Evolutionary conservation across 495 filamentous ascomycete genomes (phyloP), one percentile per base, ranked within the genome.

Genomic region (Talaromyces proteolyticus): DNA sequence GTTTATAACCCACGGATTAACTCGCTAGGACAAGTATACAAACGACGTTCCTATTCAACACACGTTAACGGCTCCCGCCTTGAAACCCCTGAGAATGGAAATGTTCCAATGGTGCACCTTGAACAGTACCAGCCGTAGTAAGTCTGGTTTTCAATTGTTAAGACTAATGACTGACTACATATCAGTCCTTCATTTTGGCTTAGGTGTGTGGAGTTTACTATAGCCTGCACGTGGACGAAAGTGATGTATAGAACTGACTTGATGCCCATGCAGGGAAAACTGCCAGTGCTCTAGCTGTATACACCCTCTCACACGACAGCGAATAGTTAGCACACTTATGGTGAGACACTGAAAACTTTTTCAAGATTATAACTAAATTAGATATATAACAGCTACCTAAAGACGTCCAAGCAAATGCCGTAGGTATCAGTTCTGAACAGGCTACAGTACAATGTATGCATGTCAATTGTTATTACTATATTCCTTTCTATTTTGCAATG

Each of bases 281-380:
- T 95, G 90, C 59, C 87, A 82, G 44, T 95, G 90, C 58, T 50
- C 61, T 0, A 61, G 70, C 43, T 96, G 91, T 62, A 73, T 89
- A 8, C 83, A 95, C 60, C 81, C 79, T 51, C 80, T 86, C 46
- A 96, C 91, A 12, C 80, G 66, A 61, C 91, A 96, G 64, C 75
- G 88, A 25, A 76, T 76, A 22, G 72, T 86, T 34, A 76, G 92
- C 57, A 90, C 84, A 0, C 91, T 91, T 56, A 65, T 64, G 50
- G 84, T 87, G 72, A 54, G 72, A 25, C 21, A 20, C 63, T 47
- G 51, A 25, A 21, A 34, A 18, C 37, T 24, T 8, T 36, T 24
- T 42, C 17, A 41, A 40, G 16, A 44, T 64, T 34, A 53, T 42
- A n/a, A 25, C 41, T 54, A 49, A 53, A 41, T n/a, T n/a, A n/a